Conservation (phyloP, 352 stramenopile genomes). For the Pythium dissotocum region DNA sequence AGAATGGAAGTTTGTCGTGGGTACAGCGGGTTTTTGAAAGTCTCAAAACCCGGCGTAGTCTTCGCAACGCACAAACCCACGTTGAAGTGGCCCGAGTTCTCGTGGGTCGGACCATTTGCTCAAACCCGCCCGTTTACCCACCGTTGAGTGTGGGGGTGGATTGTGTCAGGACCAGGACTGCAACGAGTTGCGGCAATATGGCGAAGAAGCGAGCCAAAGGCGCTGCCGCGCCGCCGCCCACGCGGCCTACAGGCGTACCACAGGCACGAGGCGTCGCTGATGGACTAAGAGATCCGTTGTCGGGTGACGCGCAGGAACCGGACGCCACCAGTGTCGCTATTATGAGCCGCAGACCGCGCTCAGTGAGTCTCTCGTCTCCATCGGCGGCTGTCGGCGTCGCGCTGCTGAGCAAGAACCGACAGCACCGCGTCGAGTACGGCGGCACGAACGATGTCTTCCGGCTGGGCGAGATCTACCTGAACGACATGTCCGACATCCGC, state of each 20-base stretch:
- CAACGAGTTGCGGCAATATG: constrained; percentile 24
- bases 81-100: constrained; percentile 25
- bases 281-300: not conserved
- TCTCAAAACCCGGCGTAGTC: not conserved
- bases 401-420: constrained; percentile 67
- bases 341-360: constrained; percentile 18
- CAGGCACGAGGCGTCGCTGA: not conserved
- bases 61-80: constrained; percentile 18
- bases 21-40: constrained; percentile 3
- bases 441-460: constrained; percentile 58
- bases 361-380: constrained; percentile 31
- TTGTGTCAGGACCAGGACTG: not conserved
- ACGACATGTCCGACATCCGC: constrained; percentile 83
- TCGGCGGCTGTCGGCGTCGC: constrained; percentile 42
- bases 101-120: not conserved
- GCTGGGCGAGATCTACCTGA: constrained; percentile 86
- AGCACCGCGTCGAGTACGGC: constrained; percentile 48
- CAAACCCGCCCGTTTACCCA: constrained; percentile 19
- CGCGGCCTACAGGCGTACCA: not conserved
- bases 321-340: not conserved
- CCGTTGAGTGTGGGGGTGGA: not conserved
- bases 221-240: constrained; percentile 4
- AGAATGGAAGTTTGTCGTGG: not conserved
- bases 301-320: not conserved
- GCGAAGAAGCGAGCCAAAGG: constrained; percentile 44